Percentiles rank a stretch among this genome's conserved stretches.
These are phyloP conservation scores for Tetracladium setigerum DNA, from an alignment of 495 filamentous ascomycete genomes.

Conservation along the genomic window DNA sequence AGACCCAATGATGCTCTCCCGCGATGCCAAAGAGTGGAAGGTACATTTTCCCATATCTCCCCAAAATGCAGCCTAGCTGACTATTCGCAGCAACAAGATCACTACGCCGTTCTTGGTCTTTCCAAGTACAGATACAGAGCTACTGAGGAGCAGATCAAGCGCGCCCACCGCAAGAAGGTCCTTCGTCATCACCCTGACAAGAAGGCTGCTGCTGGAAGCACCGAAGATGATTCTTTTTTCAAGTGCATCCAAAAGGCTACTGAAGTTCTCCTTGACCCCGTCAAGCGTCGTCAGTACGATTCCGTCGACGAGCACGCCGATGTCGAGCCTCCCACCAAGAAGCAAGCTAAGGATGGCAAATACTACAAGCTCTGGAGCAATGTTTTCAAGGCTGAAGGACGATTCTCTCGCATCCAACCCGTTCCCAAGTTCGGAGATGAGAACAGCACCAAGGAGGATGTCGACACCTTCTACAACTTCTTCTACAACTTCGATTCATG, in stretches of 20 bases:
- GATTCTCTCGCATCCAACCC: constrained; percentile 85
- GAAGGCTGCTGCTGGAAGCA: constrained; percentile 81
- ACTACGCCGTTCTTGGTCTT: constrained; percentile 94
- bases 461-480: constrained; percentile 97
- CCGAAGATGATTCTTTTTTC: constrained; percentile 97
- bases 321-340: constrained; percentile 86
- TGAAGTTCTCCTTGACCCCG: constrained; percentile 85
- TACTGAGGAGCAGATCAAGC: constrained; percentile 96
- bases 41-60: constrained; percentile 34
- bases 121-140: constrained; percentile 85
- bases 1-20: constrained; percentile 79
- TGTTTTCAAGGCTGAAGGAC: constrained; percentile 81
- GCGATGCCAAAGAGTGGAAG: constrained; percentile 99
- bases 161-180: constrained; percentile 98
- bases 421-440: constrained; percentile 83
- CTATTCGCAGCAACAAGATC: constrained; percentile 71
- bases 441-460: constrained; percentile 76
- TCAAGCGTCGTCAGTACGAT: constrained; percentile 91
- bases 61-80: constrained; percentile 12
- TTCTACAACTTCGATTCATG: constrained; percentile 99
- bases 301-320: constrained; percentile 92
- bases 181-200: constrained; percentile 98
- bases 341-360: constrained; percentile 72
- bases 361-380: constrained; percentile 89
- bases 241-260: constrained; percentile 99